phyloP scores from a whole-genome alignment of 305 asterid genomes.

The Fraxinus dipetala region DNA sequence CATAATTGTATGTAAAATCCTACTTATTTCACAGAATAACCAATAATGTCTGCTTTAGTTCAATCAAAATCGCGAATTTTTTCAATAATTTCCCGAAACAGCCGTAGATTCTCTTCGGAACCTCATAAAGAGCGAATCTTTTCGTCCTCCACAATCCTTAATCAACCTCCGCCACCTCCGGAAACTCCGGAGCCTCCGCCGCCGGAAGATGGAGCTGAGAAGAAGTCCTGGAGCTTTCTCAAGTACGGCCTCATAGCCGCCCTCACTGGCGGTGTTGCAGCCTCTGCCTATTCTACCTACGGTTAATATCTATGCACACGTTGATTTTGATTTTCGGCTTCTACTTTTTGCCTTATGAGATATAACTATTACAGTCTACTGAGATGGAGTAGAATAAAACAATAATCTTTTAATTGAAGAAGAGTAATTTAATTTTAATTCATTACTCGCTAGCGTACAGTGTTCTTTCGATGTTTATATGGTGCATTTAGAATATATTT shows the following conservation, averaged over 20 bases:
- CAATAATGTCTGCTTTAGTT: neutral
- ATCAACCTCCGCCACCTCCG: neutral
- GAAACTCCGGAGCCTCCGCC: conserved; percentile 35
- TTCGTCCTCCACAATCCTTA: neutral
- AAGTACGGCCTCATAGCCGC: conserved; percentile 55
- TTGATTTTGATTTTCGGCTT: neutral
- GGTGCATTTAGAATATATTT: neutral
- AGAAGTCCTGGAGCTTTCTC: conserved; percentile 57
- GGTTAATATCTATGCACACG: conserved; percentile 40
- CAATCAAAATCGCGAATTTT: neutral
- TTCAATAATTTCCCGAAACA: neutral
- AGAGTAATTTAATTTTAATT: neutral
- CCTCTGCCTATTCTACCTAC: conserved; percentile 72
- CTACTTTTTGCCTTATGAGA: neutral
- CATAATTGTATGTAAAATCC: neutral
- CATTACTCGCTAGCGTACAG: neutral
- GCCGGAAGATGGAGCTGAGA: conserved; percentile 35
- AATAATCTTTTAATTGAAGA: neutral
- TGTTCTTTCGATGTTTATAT: neutral
- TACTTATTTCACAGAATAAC: neutral
- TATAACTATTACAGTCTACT: neutral
- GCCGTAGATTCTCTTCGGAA: neutral
- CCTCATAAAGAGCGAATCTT: neutral
- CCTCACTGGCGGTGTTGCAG: conserved; percentile 57
- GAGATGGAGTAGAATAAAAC: neutral